Percentiles rank a stretch among this genome's conserved stretches.
Conservation (phyloP, 768 basidiomycete genomes). For the Collybia nuda region DNA sequence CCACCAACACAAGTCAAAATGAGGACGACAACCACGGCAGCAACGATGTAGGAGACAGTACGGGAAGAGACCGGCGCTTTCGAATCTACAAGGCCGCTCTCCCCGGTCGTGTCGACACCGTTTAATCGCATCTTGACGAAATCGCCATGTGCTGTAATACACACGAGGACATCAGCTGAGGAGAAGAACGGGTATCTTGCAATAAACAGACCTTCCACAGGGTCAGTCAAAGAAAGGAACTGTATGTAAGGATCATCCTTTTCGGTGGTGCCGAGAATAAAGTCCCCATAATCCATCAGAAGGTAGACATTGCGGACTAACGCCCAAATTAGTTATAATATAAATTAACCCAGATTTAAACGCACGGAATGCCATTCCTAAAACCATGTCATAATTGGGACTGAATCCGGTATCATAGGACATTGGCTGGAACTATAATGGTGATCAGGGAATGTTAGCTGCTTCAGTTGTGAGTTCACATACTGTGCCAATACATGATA, state of each 20-base stretch:
- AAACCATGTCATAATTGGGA: slow-evolving; percentile 59
- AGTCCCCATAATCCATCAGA: slow-evolving; percentile 65
- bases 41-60: slow-evolving; percentile 14
- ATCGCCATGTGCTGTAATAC: slow-evolving; percentile 30
- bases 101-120: slow-evolving; percentile 27
- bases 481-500: slow-evolving; percentile 41
- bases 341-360: neutral
- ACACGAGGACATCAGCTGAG: neutral
- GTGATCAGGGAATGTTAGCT: neutral
- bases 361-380: slow-evolving; percentile 75
- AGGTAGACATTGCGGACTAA: slow-evolving; percentile 68
- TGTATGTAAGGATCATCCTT: slow-evolving; percentile 58
- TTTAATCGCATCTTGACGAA: slow-evolving; percentile 34
- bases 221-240: slow-evolving; percentile 55
- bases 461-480: slow-evolving; percentile 6
- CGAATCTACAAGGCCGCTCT: slow-evolving; percentile 4
- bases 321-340: neutral
- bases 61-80: neutral
- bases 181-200: slow-evolving; percentile 1
- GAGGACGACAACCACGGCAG: slow-evolving; percentile 11
- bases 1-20: slow-evolving; percentile 7
- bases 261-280: slow-evolving; percentile 41
- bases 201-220: slow-evolving; percentile 31
- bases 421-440: slow-evolving; percentile 65
- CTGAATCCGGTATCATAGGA: slow-evolving; percentile 40